A percentile compares a stretch with the other conserved stretches of the same genome.
Conservation (phyloP, 169 alveolate species). For the Plasmodium vinckei region DNA sequence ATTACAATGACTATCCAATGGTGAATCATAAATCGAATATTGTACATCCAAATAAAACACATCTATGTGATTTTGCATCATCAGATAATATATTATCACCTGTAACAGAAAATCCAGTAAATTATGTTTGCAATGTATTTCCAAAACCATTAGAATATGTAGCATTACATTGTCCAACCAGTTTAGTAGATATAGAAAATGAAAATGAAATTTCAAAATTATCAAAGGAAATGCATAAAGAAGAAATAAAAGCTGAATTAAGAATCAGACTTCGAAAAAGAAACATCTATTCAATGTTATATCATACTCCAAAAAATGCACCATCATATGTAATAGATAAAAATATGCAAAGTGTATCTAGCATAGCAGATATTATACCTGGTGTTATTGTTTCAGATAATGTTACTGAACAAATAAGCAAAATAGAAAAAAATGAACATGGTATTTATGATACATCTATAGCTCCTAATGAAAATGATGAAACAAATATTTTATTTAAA, state of each 20-base stretch:
- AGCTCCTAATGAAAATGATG: conserved; percentile 2
- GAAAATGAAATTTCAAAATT: conserved; percentile 28
- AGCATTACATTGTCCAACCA: conserved; percentile 46
- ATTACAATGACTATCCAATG: conserved; percentile 12
- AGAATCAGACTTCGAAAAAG: conserved; percentile 21
- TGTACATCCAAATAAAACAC: conserved; percentile 24
- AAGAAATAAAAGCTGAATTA: not conserved
- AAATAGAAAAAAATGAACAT: conserved; percentile 4
- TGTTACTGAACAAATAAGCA: conserved; percentile 1
- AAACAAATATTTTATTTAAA: not conserved
- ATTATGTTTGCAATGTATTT: conserved; percentile 30
- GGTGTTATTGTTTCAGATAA: conserved; percentile 35
- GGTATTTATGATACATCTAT: conserved; percentile 2
- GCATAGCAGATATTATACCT: conserved; percentile 28
- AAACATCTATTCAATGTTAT: conserved; percentile 16
- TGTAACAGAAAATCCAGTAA: not conserved
- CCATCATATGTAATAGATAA: conserved; percentile 29
- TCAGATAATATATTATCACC: conserved; percentile 16
- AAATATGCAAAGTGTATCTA: not conserved
- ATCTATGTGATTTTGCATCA: conserved; percentile 43
- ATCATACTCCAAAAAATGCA: conserved; percentile 35
- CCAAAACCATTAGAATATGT: conserved; percentile 69
- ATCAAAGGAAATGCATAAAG: not conserved
- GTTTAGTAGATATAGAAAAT: conserved; percentile 31
- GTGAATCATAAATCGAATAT: conserved; percentile 4